Evolutionary conservation across 1,284 basidiomycete genomes (phyloP).

Genomic region (Heterobasidion irregulare): DNA sequence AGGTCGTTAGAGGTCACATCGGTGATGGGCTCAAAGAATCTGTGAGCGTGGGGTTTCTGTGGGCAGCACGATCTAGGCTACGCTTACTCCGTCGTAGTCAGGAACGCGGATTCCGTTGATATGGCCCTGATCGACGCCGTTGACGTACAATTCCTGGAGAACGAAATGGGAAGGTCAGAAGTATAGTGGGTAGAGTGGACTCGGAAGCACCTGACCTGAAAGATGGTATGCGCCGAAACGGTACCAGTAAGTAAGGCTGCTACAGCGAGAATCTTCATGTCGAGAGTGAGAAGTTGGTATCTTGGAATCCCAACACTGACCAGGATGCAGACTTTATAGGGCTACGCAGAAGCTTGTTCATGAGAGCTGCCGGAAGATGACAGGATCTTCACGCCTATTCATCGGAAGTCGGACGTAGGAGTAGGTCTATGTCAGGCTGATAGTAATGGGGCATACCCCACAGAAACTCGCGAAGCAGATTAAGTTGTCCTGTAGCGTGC

Average conservation of each 20-base stretch:
- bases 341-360: no score
- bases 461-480: no score
- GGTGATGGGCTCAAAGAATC: conserved; percentile 32
- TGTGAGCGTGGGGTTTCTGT: not conserved
- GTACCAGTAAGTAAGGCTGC: conserved; percentile 13
- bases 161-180: not conserved
- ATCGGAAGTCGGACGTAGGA: not conserved
- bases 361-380: no score
- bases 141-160: conserved; percentile 32
- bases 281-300: no score
- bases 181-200: not conserved
- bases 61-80: conserved; percentile 1
- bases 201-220: conserved; percentile 26
- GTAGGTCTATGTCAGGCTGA: no score
- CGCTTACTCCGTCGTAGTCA: conserved; percentile 38
- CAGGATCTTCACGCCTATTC: not conserved
- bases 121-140: conserved; percentile 39
- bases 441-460: no score
- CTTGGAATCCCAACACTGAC: no score
- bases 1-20: conserved; percentile 48
- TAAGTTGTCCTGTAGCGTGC: no score
- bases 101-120: conserved; percentile 39
- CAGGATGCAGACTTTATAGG: no score
- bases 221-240: conserved; percentile 35
- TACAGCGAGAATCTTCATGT: not conserved